Evolutionary conservation across 2,329 filamentous ascomycete species (phyloP), one percentile per base, ranked within the genome.

Genomic region (Parascedosporium putredinis): DNA sequence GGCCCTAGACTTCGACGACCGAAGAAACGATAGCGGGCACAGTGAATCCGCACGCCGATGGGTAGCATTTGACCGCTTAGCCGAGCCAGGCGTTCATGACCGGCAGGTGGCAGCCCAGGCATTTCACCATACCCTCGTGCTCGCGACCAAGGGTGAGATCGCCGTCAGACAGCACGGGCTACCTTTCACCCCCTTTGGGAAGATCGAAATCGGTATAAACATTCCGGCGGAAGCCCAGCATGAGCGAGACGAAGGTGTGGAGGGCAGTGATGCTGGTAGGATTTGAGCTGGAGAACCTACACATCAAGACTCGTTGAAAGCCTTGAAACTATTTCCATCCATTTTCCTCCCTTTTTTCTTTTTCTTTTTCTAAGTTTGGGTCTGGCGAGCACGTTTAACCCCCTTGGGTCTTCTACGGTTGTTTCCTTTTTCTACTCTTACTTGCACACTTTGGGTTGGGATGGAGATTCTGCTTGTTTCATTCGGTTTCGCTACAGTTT

Each of bases 21-120:
- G 16, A 43, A 52, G 47, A 51, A 50, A 14, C 25, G 29, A 10
- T 34, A 42, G 8, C 79, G 72, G 65, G 69, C 93, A 38, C 67
- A 74, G 0, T n/a, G n/a, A n/a, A n/a, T n/a, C n/a, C n/a, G n/a
- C n/a, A n/a, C n/a, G n/a, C n/a, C n/a, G n/a, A n/a, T n/a, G n/a
- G n/a, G n/a, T n/a, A n/a, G n/a, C n/a, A n/a, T 94, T 96, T 59
- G 78, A 83, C 43, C 69, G 79, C 45, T 66, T 95, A 8, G 78
- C 93, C 42, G 72, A 78, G n/a, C 75, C 79, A 0, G 59, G 60
- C 8, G 65, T 70, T 44, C 67, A 69, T 38, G 79, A 76, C 25
- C 74, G 70, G 31, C 68, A 78, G 25, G 80, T 88, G 10, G 86
- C 84, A 7, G 81, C 85, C 2, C 85, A 89, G 62, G 87, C 81